A percentile compares a stretch with the other conserved stretches of the same genome.
These are phyloP conservation scores for Botrytis sinoallii DNA, from an alignment of 2,329 filamentous ascomycete species.

Conservation along the genomic window DNA sequence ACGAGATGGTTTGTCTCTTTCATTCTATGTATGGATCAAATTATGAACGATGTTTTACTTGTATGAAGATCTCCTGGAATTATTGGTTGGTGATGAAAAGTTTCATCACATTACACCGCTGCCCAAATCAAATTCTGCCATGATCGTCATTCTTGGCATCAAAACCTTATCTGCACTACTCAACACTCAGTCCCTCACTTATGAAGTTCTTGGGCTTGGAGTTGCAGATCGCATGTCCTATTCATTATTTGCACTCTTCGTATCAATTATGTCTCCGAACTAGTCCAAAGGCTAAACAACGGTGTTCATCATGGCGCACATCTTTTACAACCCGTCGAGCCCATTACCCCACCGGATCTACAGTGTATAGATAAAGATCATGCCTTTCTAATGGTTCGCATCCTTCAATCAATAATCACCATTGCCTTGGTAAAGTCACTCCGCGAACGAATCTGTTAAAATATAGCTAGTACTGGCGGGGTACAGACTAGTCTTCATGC, in stretches of 20 bases:
- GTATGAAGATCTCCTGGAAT: not conserved
- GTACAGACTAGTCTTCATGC: not conserved
- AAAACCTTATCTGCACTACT: constrained; percentile 8
- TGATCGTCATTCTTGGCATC: not conserved
- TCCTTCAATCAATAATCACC: not conserved
- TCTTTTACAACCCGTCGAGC: not conserved
- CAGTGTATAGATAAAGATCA: not conserved
- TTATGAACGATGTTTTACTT: not conserved
- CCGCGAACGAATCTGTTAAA: not conserved
- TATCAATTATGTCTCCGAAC: not conserved
- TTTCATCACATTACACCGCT: not conserved
- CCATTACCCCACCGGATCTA: not conserved
- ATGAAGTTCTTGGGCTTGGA: too few relatives aligned
- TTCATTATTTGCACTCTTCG: not conserved
- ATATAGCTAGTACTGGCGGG: not conserved
- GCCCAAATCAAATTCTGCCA: not conserved
- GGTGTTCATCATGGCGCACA: not conserved
- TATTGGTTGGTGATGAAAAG: not conserved
- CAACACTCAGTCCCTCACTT: not conserved
- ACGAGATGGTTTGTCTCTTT: not conserved
- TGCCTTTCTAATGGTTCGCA: not conserved
- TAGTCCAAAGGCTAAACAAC: not conserved
- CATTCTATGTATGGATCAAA: not conserved
- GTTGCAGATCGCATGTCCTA: not conserved
- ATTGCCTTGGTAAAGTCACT: not conserved